phyloP scores from a whole-genome alignment of 2,329 filamentous ascomycete genomes.

The Harringtonia aguacate region DNA sequence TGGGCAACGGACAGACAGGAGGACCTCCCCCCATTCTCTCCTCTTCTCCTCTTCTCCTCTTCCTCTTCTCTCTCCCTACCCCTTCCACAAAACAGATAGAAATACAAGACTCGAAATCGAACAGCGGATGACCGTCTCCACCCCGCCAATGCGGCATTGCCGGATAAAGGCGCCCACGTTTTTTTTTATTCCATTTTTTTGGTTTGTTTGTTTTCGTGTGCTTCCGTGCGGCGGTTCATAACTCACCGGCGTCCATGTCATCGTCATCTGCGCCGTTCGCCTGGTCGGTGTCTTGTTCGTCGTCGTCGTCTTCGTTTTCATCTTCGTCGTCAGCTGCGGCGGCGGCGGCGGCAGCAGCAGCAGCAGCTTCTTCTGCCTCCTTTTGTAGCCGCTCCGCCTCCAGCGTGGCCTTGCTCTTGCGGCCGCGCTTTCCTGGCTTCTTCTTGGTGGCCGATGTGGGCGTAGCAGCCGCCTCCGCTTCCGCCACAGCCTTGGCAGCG shows the following conservation, averaged over 20 bases:
- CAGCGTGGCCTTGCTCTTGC: slow-evolving; percentile 14
- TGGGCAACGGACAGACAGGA: too few relatives aligned
- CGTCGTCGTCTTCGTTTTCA: slow-evolving; percentile 3
- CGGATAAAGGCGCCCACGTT: too few relatives aligned
- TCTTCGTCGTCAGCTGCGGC: not conserved
- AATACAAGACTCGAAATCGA: too few relatives aligned
- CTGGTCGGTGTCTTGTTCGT: slow-evolving; percentile 4
- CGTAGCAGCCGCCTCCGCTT: not conserved
- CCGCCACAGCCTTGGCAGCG: not conserved
- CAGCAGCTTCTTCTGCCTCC: too few relatives aligned
- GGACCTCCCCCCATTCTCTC: too few relatives aligned
- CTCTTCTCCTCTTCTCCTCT: too few relatives aligned
- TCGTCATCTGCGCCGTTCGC: too few relatives aligned
- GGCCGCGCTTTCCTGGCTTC: slow-evolving; percentile 11
- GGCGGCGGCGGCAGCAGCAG: not conserved
- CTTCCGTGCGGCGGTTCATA: slow-evolving; percentile 1
- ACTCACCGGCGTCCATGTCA: not conserved
- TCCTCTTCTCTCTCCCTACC: too few relatives aligned
- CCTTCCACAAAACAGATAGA: too few relatives aligned
- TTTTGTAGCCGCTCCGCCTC: slow-evolving; percentile 9
- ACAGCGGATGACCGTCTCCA: too few relatives aligned
- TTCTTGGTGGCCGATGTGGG: not conserved
- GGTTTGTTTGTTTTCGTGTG: not conserved
- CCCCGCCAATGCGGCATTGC: too few relatives aligned
- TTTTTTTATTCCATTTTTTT: too few relatives aligned